Evolutionary conservation across 2,329 filamentous ascomycete species (phyloP).

Genomic region (Dothideomycetes sp.): DNA sequence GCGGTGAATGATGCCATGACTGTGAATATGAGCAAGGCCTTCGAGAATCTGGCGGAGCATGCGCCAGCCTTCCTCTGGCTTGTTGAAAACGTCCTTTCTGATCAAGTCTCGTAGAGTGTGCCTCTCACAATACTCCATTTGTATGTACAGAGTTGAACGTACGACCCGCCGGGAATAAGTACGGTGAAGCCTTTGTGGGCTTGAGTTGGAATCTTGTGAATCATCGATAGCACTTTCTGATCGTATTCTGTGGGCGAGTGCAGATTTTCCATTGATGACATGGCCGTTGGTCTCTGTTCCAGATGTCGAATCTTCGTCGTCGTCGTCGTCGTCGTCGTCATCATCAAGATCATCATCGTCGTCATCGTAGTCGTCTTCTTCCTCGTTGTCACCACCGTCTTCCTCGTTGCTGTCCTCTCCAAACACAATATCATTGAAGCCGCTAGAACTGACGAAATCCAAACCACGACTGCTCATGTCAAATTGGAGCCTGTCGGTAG

Average conservation of each 20-base stretch:
- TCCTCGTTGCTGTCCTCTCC: slow-evolving; percentile 46
- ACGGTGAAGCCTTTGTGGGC: slow-evolving; percentile 36
- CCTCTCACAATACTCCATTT: slow-evolving; percentile 98
- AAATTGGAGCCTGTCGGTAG: slow-evolving; percentile 8
- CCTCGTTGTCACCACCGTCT: slow-evolving; percentile 33
- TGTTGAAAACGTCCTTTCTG: slow-evolving; percentile 60
- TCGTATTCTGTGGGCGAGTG: background rate
- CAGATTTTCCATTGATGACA: background rate
- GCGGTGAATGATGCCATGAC: slow-evolving; percentile 83
- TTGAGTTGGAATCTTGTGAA: slow-evolving; percentile 6
- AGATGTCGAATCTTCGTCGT: slow-evolving; percentile 28
- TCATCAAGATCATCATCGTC: slow-evolving; percentile 32
- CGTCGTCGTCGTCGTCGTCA: slow-evolving; percentile 36
- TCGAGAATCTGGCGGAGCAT: slow-evolving; percentile 86
- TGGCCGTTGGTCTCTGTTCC: slow-evolving; percentile 16
- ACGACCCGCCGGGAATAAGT: slow-evolving; percentile 39
- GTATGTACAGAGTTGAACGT: slow-evolving; percentile 80
- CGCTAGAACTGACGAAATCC: slow-evolving; percentile 87
- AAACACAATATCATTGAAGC: slow-evolving; percentile 68
- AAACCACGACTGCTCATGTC: slow-evolving; percentile 64
- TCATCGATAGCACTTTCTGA: slow-evolving; percentile 9
- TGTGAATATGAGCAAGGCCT: slow-evolving; percentile 81
- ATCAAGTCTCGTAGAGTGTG: slow-evolving; percentile 86
- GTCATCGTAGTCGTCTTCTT: slow-evolving; percentile 31
- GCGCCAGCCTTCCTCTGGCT: slow-evolving; percentile 74